Conservation (phyloP, 768 basidiomycete genomes). For the Butyriboletus loyo region DNA sequence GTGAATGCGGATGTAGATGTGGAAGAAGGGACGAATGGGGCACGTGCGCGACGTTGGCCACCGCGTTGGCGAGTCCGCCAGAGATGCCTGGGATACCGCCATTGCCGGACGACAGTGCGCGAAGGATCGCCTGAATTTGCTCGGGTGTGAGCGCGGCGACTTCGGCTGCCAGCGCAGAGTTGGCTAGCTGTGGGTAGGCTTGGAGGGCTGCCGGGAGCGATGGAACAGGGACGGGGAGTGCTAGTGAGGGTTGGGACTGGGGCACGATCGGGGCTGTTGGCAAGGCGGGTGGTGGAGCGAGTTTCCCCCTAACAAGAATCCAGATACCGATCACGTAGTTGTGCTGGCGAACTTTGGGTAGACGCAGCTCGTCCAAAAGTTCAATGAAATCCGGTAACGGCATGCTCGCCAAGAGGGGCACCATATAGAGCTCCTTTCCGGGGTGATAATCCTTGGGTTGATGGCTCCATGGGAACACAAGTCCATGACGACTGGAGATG, state of each 20-base stretch:
- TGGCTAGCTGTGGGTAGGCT: conserved; percentile 38
- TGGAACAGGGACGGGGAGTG: conserved; percentile 10
- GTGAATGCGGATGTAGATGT: neutral
- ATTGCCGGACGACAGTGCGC: conserved; percentile 47
- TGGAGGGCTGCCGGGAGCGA: conserved; percentile 24
- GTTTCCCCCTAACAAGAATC: conserved; percentile 80
- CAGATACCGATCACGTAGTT: conserved; percentile 80
- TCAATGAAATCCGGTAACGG: conserved; percentile 84
- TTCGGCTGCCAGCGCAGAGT: conserved; percentile 61
- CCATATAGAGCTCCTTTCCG: conserved; percentile 84
- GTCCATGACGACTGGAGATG: conserved; percentile 68
- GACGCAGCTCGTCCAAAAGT: conserved; percentile 67
- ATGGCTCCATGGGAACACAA: conserved; percentile 83
- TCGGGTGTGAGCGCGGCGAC: conserved; percentile 74
- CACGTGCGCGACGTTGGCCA: conserved; percentile 20
- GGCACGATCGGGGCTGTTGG: conserved; percentile 10
- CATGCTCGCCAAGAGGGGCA: conserved; percentile 65
- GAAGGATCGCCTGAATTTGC: conserved; percentile 68
- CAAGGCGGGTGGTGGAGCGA: conserved; percentile 44
- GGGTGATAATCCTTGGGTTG: conserved; percentile 70
- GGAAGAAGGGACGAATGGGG: conserved; percentile 5
- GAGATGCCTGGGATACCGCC: conserved; percentile 31
- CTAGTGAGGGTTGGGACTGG: conserved; percentile 17
- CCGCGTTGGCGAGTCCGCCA: conserved; percentile 26
- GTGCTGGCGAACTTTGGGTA: conserved; percentile 60